Conservation (phyloP, 352 stramenopile genomes). For the Pythium biforme region DNA sequence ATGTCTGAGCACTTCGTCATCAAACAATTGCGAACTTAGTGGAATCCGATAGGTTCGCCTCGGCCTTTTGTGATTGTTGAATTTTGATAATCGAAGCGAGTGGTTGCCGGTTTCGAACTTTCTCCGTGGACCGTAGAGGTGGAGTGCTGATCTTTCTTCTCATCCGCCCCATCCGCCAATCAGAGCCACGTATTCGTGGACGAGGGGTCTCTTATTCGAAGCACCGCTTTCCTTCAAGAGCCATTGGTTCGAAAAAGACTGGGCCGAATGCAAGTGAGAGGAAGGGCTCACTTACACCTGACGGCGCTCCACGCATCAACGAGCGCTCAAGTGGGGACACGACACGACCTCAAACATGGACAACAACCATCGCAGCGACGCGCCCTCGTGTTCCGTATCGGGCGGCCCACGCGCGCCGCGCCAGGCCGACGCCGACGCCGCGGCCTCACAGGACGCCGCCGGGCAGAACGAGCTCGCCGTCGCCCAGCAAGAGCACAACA, state of each 20-base stretch:
- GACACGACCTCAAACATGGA: slow-evolving; percentile 18
- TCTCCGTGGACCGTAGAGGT: neutral
- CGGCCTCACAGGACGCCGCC: slow-evolving; percentile 24
- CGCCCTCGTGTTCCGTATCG: slow-evolving; percentile 39
- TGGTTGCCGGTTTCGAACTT: neutral
- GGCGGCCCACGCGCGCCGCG: slow-evolving; percentile 22
- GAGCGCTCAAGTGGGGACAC: neutral
- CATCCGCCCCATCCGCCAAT: slow-evolving; percentile 17
- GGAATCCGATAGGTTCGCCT: neutral
- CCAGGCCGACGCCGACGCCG: slow-evolving; percentile 22
- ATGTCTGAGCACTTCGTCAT: too few relatives aligned
- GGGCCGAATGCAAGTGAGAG: neutral
- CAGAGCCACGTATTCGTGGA: slow-evolving; percentile 14
- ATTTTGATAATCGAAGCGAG: neutral
- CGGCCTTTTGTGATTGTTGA: too few relatives aligned
- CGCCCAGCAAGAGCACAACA: slow-evolving; percentile 61
- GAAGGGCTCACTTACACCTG: too few relatives aligned
- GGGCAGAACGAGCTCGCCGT: slow-evolving; percentile 22
- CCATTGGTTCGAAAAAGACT: slow-evolving; percentile 21
- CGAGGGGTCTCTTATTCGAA: slow-evolving; percentile 18
- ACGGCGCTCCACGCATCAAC: neutral
- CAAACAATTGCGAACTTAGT: too few relatives aligned
- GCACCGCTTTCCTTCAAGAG: slow-evolving; percentile 23
- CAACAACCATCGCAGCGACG: slow-evolving; percentile 22
- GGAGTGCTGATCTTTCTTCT: neutral